phyloP scores from a whole-genome alignment of 805 yeast genomes.

The Candida oleophila region DNA sequence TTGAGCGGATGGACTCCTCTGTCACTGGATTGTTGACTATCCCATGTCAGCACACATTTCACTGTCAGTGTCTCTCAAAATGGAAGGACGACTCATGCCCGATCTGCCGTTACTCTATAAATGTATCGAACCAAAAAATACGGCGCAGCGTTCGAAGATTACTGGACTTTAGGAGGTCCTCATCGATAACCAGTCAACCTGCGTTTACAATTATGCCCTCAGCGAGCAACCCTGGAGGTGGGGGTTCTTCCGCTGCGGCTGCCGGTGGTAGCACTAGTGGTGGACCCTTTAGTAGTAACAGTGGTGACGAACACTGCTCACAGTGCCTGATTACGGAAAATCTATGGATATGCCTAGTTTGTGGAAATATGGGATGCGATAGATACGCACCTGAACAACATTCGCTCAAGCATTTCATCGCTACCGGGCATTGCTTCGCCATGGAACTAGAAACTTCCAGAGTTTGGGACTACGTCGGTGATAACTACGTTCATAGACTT shows the following conservation, averaged over 20 bases:
- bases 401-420: constrained; percentile 77
- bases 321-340: constrained; percentile 60
- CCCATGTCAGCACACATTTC: constrained; percentile 92
- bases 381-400: constrained; percentile 78
- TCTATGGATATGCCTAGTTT: constrained; percentile 85
- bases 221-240: constrained; percentile 10
- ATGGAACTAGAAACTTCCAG: constrained; percentile 84
- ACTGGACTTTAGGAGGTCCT: constrained; percentile 21
- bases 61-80: constrained; percentile 80
- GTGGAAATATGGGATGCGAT: constrained; percentile 93
- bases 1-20: constrained; percentile 81
- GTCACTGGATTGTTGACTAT: constrained; percentile 82
- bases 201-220: neutral
- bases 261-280: constrained; percentile 11
- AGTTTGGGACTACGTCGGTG: constrained; percentile 95
- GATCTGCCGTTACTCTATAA: constrained; percentile 76
- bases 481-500: constrained; percentile 82
- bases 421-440: constrained; percentile 83
- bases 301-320: constrained; percentile 39
- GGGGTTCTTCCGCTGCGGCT: neutral
- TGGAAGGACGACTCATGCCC: constrained; percentile 94
- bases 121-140: constrained; percentile 32
- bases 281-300: constrained; percentile 11
- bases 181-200: neutral
- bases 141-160: constrained; percentile 32